Base-by-base conservation (phyloP, 495 filamentous ascomycete species). In the Aspergillus indologenus region DNA sequence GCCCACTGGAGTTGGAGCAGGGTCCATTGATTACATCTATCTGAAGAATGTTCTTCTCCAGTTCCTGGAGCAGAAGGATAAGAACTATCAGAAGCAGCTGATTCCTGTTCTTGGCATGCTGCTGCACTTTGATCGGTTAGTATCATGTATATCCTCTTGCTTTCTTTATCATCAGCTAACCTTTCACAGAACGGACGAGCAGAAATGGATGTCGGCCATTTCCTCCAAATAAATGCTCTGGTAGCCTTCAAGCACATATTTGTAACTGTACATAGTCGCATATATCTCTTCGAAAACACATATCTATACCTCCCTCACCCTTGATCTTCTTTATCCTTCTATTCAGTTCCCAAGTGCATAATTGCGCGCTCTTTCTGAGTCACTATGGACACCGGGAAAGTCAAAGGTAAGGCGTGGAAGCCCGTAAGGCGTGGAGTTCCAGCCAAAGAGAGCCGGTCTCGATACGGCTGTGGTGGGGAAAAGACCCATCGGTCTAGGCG, bases 31-130 rank as follows among this genome's bases (percentile, higher is more conserved):
- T 70, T 88, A 87, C 60, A 85, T 91, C 65, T 98, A 98, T 69
- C 70, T 98, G 58, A 98, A 98, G 79, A 97, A 95, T 31, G 91
- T 98, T 42, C 80, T 98, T 22, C 74, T 98, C 45, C 93, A 97
- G 71, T 97, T 98, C 65, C 71, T 98, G 68, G 92, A 97, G 78
- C 89, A 94, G 69, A 90, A 86, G 75, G 94, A 98, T 66, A 96
- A 92, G 75, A 91, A 85, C 69, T 83, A 91, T 59, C 89, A 96
- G 70, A 84, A 87, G 68, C 92, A 96, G 79, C 79, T 98, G 53
- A 88, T 98, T 22, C 94, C 93, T 15, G 92, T 96, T 14, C 71
- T 98, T 50, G 91, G 90, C 49, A 92, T 90, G 85, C 74, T 98
- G 65, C 80, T 98, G 59, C 88, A 90, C 72, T 96, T 98, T 75